phyloP scores from a whole-genome alignment of 345 rosid genomes.

The Euphorbia peplus region DNA sequence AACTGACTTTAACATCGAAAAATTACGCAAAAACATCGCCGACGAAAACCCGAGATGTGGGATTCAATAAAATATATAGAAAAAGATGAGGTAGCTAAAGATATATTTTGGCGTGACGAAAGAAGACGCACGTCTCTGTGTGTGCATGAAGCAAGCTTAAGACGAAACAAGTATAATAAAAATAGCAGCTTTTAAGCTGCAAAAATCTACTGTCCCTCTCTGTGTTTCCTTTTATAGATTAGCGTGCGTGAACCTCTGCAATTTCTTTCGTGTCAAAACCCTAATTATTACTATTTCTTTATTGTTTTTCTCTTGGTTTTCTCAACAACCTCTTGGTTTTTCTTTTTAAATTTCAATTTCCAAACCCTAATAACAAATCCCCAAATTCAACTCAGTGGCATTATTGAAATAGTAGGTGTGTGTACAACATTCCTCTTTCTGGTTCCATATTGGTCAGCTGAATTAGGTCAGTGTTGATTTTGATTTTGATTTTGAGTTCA shows the following conservation, averaged over 20 bases:
- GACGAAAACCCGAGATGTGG: too few relatives aligned
- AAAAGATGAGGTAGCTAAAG: too few relatives aligned
- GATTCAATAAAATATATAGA: too few relatives aligned
- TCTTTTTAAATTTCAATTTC: neutral
- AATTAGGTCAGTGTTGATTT: conserved; percentile 11
- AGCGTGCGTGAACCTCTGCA: conserved; percentile 14
- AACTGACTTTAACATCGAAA: too few relatives aligned
- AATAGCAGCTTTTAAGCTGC: conserved; percentile 8
- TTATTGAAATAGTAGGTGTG: neutral
- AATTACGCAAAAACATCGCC: too few relatives aligned
- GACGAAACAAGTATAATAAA: conserved; percentile 17
- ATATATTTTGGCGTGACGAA: too few relatives aligned
- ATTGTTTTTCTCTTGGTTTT: neutral
- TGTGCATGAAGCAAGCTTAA: neutral
- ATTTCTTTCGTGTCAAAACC: conserved; percentile 17
- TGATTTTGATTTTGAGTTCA: too few relatives aligned
- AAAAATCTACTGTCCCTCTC: conserved; percentile 12
- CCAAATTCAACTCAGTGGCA: neutral
- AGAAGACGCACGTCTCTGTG: neutral
- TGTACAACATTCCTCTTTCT: neutral
- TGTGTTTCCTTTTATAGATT: conserved; percentile 14
- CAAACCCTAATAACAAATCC: conserved; percentile 4
- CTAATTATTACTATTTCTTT: neutral
- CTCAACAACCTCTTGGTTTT: neutral
- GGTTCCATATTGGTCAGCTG: neutral